Evolutionary conservation across 2,329 filamentous ascomycete genomes (phyloP), one percentile per base, ranked within the genome.

Genomic region (Beauveria sp.): DNA sequence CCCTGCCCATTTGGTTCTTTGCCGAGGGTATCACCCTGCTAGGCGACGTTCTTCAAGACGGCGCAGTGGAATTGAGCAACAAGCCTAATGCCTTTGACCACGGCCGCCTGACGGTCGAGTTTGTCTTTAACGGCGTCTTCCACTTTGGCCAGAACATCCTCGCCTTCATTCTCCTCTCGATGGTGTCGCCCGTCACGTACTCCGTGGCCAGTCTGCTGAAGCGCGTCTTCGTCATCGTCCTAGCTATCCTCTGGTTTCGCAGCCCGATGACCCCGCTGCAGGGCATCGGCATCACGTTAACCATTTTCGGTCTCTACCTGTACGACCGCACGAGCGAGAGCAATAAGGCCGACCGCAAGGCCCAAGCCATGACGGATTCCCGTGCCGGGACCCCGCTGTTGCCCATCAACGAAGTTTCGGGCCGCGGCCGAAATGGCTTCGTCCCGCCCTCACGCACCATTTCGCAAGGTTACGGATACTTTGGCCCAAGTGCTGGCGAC

Each of bases 111-210:
- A 78, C 81, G 0, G 70, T 96, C n/a, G 95, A 99, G 71, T 98
- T 96, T 72, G 73, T 98, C 57, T 98, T 99, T 81, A 99, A 99
- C 73, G 95, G 95, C 60, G 88, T 91, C 4, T 97, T 96, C 71
- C 95, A 99, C 75, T 99, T 98, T 73, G 90, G 86, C 18, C 95
- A 99, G 71, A 97, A 96, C 71, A 96, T 99, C 58, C 83, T 99
- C 60, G 95, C 95, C 0, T 99, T 99, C 71, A 81, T 96, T 24
- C 81, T 99, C 6, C 80, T 99, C 7, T 96, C 92, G 59, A 89
- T 96, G 79, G 89, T 98, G 14, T 96, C 92, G 0, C 95, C 95
- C 0, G 95, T 99, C 43, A 98, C 95, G 0, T 99, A 99, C 77
- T 96, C 91, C 0, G 93, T 99, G 43, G 95, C 95, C 42, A 96